These are phyloP conservation scores for Akanthomyces dipterigenus DNA, from an alignment of 2,329 filamentous ascomycete species.

Conservation along the genomic window DNA sequence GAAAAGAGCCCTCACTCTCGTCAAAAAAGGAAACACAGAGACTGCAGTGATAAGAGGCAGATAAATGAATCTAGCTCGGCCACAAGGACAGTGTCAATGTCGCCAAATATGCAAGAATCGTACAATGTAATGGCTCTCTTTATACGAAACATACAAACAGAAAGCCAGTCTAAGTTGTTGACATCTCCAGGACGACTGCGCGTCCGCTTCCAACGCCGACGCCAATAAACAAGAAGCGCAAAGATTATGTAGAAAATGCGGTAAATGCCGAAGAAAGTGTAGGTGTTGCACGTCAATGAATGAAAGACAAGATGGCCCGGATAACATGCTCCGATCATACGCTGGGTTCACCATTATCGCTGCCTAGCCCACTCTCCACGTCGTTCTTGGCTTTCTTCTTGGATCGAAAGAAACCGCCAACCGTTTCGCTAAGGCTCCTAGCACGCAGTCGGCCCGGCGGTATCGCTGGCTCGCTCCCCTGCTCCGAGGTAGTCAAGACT, in stretches of 20 bases:
- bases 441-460: slow-evolving; percentile 24
- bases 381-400: slow-evolving; percentile 19
- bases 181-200: background rate
- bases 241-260: background rate
- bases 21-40: background rate
- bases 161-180: background rate
- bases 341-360: background rate
- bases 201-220: background rate
- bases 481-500: slow-evolving; percentile 16
- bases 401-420: slow-evolving; percentile 33
- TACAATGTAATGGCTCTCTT: background rate
- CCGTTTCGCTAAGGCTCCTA: slow-evolving; percentile 35
- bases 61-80: background rate
- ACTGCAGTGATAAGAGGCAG: too few species aligned
- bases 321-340: background rate
- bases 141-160: background rate
- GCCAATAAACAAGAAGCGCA: background rate
- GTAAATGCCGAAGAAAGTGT: background rate
- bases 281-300: background rate
- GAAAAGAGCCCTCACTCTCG: too few species aligned
- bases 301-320: too few species aligned
- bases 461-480: slow-evolving; percentile 13
- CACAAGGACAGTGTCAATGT: background rate
- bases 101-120: background rate
- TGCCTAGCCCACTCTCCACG: background rate